Base-by-base conservation (phyloP, 2,329 filamentous ascomycete genomes). In the Pyrenochaeta sp. region DNA sequence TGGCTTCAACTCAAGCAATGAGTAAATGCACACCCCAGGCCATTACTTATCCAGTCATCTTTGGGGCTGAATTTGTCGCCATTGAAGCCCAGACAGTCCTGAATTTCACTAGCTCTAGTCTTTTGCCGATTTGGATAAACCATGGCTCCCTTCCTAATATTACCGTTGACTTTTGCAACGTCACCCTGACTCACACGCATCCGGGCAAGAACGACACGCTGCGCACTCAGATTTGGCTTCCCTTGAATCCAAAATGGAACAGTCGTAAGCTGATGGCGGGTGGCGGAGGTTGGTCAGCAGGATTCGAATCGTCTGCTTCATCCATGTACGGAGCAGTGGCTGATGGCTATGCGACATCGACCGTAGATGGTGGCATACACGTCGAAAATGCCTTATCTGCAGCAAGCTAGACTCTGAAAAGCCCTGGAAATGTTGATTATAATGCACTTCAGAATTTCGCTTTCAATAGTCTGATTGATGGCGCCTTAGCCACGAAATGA, bases 401-500 rank as follows among this genome's bases (percentile, higher is more conserved):
- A 35, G 20, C 32, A 23, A 15, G n/a, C 14, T 58, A 45, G 51
- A 40, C 49, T 20, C 36, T 57, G 17, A 23, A 33, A 7, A 36
- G 31, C 21, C 49, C 58, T 30, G 61, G 57, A 33, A 61, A 42
- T 30, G 48, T 46, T 53, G 52, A 49, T 37, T 31, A 31, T 36
- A 46, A 31, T 20, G 53, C 31, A 21, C 56, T 76, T 1, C 53
- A 68, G 21, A 65, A 76, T 48, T 66, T 73, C 14, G 72, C 64
- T 0, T 71, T 60, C 0, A 55, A 65, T 0, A 57, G 67, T 2
- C 29, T 77, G 11, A 56, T 69, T 7, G 74, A 76, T 20, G 39
- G 18, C 30, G 39, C 43, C 12, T 27, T 49, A 18, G 40, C 45
- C n/a, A 54, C 43, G 1, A 75, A 75, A 53, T 42, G 49, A 20